These are phyloP conservation scores for Epichloe brachyelytri DNA, from an alignment of 2,329 filamentous ascomycete species.

Conservation along the genomic window DNA sequence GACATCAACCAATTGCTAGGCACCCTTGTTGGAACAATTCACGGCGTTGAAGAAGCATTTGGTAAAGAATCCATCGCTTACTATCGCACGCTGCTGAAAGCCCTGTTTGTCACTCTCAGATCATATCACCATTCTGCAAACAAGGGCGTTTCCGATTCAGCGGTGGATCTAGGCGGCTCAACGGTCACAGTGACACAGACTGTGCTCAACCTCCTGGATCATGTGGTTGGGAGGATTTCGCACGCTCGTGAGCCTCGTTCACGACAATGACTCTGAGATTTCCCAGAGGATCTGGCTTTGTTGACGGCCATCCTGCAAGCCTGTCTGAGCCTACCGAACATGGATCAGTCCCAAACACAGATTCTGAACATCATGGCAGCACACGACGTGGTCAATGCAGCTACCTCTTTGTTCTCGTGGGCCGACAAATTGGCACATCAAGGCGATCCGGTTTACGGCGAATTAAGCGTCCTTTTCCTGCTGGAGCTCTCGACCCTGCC, in stretches of 20 bases:
- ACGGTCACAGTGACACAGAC: constrained; percentile 40
- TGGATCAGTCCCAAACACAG: constrained; percentile 57
- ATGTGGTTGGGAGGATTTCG: constrained; percentile 75
- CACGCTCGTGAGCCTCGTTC: constrained; percentile 66
- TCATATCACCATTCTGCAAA: constrained; percentile 37
- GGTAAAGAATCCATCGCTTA: constrained; percentile 45
- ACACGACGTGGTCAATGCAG: constrained; percentile 66
- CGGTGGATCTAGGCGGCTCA: constrained; percentile 20
- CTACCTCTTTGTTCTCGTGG: constrained; percentile 86
- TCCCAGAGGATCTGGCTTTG: constrained; percentile 71
- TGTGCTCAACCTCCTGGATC: constrained; percentile 67
- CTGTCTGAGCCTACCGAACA: constrained; percentile 64
- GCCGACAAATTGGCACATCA: constrained; percentile 67
- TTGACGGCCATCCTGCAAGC: constrained; percentile 81
- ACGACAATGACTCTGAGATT: constrained; percentile 50
- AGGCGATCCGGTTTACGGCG: constrained; percentile 82
- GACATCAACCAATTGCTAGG: constrained; percentile 40
- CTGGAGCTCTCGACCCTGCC: constrained; percentile 76
- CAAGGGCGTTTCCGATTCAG: constrained; percentile 18
- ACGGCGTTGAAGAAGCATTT: constrained; percentile 41
- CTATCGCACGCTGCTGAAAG: constrained; percentile 71
- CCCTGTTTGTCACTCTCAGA: constrained; percentile 71
- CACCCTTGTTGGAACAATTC: constrained; percentile 39
- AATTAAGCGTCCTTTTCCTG: constrained; percentile 79
- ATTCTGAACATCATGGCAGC: constrained; percentile 57